Evolutionary conservation across 1,284 basidiomycete species (phyloP).

Genomic region (Rhodotorula sp.): DNA sequence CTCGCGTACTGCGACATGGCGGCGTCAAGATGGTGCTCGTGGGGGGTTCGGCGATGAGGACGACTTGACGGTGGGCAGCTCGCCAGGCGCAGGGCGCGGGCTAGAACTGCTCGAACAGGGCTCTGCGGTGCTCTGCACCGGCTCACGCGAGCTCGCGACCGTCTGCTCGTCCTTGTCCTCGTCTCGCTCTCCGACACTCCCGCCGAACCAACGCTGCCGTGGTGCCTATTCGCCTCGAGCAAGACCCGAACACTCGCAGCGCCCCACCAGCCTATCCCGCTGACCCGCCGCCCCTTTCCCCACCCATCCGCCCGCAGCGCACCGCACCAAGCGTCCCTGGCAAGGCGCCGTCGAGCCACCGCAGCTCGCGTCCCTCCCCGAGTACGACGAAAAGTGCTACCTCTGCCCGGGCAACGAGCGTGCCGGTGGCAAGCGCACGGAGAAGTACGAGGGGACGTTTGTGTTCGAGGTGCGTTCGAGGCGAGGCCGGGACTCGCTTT

Average conservation of each 20-base stretch:
- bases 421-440: conserved; percentile 72
- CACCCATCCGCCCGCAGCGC: conserved; percentile 34
- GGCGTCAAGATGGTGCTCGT: too few species aligned
- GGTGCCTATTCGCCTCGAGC: neutral
- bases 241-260: neutral
- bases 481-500: too few species aligned
- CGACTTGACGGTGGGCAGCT: too few species aligned
- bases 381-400: conserved; percentile 79
- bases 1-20: too few species aligned
- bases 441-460: conserved; percentile 67
- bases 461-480: conserved; percentile 47
- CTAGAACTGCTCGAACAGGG: too few species aligned
- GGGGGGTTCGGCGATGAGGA: too few species aligned
- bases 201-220: too few species aligned
- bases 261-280: neutral
- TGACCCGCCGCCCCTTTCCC: neutral
- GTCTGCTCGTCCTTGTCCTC: too few species aligned
- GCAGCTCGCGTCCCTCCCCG: conserved; percentile 58
- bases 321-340: conserved; percentile 71
- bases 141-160: too few species aligned
- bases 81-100: too few species aligned
- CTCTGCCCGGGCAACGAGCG: conserved; percentile 86
- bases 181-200: too few species aligned
- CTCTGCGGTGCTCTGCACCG: too few species aligned
- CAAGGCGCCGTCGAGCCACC: conserved; percentile 76